phyloP scores from a whole-genome alignment of 306 rosid genomes.

The Hylodesmum podocarpum region DNA sequence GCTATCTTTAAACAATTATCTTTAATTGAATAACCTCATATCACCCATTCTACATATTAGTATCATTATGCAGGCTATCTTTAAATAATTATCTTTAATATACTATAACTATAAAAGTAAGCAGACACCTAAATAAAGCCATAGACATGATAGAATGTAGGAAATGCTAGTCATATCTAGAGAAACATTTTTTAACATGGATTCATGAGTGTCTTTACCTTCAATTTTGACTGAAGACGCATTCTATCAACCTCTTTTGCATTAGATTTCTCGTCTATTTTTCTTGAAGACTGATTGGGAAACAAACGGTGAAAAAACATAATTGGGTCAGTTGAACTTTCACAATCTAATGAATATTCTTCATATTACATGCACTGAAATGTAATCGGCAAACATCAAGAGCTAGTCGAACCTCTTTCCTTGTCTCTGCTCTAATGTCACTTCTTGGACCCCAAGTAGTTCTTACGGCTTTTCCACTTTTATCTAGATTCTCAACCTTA shows the following conservation, averaged over 20 bases:
- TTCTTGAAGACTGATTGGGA: slow-evolving; percentile 42
- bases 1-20: neutral
- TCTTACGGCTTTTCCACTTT: slow-evolving; percentile 43
- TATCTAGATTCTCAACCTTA: slow-evolving; percentile 49
- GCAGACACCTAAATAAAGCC: slow-evolving; percentile 25
- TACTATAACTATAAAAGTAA: neutral
- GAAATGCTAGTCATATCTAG: slow-evolving; percentile 7
- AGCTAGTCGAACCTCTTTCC: slow-evolving; percentile 54
- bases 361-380: neutral
- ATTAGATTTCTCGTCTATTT: slow-evolving; percentile 45
- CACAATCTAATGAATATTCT: slow-evolving; percentile 7
- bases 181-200: neutral
- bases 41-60: neutral
- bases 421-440: slow-evolving; percentile 48
- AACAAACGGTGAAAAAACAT: neutral
- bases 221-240: slow-evolving; percentile 59
- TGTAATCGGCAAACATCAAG: neutral
- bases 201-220: slow-evolving; percentile 74
- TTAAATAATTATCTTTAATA: neutral
- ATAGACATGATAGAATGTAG: neutral
- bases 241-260: slow-evolving; percentile 44
- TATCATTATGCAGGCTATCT: neutral
- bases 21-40: neutral
- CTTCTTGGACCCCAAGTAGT: slow-evolving; percentile 46
- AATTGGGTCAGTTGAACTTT: slow-evolving; percentile 8